Evolutionary conservation across 116 monocot genomes (phyloP), one percentile per base, ranked within the genome.

Genomic region (Phalaenopsis hybrid): DNA sequence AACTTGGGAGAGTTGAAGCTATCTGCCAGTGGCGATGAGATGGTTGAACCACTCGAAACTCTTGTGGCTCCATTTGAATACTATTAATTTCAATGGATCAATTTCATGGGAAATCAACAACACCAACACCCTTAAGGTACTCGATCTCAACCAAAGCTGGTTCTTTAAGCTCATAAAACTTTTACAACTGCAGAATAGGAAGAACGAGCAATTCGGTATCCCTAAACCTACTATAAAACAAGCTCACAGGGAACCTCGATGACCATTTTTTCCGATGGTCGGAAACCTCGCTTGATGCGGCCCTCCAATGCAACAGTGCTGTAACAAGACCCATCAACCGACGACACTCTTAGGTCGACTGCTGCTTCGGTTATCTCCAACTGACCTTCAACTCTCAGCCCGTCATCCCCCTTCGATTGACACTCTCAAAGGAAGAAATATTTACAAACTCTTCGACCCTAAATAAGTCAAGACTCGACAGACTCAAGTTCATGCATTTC

Each of bases 221-320:
- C 78, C 90, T 98, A 16, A 92, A 95, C 43, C 84, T 97, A 72
- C 94, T 93, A 18, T 78, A 87, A 92, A 94, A 98, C 79, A 55
- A 79, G 7, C 86, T 95, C 0, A 37, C 74, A 51, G 98, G 98
- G 3, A 80, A 81, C 57, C 44, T 98, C 79, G 25, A 72, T 55
- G 52, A 74, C 3, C 74, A 70, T 18, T 89, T 98, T 80, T 81
- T 89, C 44, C 90, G 78, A 9, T 95, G 89, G 84, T 55, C 18
- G 83, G 59, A 5, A 97, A 97, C 57, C 76, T 81, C 0, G 87
- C 67, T 16, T 88, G 94, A 33, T 97, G 97, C 74, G 94, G 97
- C 3, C 41, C 9, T 2, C 90, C 93, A 1, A 84, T 95, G 9
- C 78, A 74, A 17, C 79, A 82, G 50, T 94, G 94, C 79, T 21